phyloP scores from a whole-genome alignment of 1,284 basidiomycete species.

The Cryptococcus depauperatus region DNA sequence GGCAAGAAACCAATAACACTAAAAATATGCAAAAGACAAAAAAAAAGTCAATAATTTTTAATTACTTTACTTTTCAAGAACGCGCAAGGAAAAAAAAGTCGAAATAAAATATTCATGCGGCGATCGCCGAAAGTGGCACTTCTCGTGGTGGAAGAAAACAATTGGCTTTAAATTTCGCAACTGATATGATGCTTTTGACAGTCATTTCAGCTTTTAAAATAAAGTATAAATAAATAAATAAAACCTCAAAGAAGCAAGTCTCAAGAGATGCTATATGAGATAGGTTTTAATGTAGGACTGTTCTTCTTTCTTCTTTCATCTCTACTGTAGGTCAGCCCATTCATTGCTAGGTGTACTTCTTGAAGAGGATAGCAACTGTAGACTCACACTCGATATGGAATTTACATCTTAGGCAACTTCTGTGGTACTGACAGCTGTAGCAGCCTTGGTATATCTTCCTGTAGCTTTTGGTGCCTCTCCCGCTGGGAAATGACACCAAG shows the following conservation, averaged over 20 bases:
- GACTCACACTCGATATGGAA: no score
- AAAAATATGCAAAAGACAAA: no score
- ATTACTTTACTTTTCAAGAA: no score
- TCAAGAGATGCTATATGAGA: neutral
- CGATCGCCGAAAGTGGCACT: neutral
- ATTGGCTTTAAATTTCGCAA: neutral
- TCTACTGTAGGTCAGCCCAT: conserved; percentile 33
- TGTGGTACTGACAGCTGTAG: neutral
- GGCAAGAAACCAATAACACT: no score
- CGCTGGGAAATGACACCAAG: conserved; percentile 40
- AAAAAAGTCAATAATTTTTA: no score
- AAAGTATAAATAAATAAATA: no score
- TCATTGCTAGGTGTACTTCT: conserved; percentile 13
- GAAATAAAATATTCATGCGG: no score
- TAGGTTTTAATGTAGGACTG: no score
- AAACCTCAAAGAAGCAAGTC: neutral
- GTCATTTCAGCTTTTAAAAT: neutral
- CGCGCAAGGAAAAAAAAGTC: no score
- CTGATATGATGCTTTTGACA: neutral
- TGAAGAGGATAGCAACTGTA: no score
- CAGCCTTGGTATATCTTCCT: conserved; percentile 14
- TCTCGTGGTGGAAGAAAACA: neutral
- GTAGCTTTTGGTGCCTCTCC: conserved; percentile 22
- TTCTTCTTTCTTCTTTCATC: conserved; percentile 8
- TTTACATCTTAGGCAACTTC: neutral